phyloP scores from a whole-genome alignment of 345 rosid genomes.

The Eucalyptus erythrocorys region DNA sequence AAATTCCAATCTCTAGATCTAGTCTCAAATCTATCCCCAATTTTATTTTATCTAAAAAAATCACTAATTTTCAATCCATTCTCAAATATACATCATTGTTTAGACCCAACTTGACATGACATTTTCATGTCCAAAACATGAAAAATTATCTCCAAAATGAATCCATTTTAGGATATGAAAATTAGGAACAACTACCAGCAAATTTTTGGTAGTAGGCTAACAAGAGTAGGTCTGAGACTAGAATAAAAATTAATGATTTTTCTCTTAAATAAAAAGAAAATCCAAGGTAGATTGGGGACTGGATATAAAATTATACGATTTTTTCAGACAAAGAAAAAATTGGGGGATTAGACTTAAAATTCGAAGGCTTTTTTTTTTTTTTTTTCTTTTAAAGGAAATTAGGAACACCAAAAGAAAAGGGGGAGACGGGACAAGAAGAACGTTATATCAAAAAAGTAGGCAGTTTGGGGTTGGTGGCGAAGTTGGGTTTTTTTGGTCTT shows the following conservation, averaged over 20 bases:
- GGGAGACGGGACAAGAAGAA: neutral
- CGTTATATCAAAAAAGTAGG: neutral
- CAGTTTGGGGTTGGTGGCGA: neutral
- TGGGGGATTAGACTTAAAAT: too few relatives aligned
- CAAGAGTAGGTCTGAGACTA: rapidly evolving
- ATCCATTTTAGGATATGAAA: too few relatives aligned
- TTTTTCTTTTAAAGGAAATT: neutral
- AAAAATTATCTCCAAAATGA: neutral
- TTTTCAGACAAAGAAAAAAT: too few relatives aligned
- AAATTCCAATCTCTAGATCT: neutral
- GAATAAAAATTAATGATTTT: too few relatives aligned
- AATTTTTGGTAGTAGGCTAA: neutral
- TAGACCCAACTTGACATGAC: neutral
- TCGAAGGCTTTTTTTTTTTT: too few relatives aligned
- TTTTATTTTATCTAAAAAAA: too few relatives aligned
- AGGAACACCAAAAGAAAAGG: neutral
- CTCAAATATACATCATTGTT: too few relatives aligned
- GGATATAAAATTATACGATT: too few relatives aligned
- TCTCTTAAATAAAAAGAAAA: too few relatives aligned
- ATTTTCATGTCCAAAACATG: too few relatives aligned
- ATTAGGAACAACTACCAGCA: rapidly evolving
- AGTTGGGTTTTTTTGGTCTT: neutral
- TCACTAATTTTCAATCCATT: neutral
- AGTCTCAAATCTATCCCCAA: rapidly evolving
- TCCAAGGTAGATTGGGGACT: rapidly evolving